Evolutionary conservation across 1,139 yeast species (phyloP).

Genomic region (Debaryomycetaceae sp.): DNA sequence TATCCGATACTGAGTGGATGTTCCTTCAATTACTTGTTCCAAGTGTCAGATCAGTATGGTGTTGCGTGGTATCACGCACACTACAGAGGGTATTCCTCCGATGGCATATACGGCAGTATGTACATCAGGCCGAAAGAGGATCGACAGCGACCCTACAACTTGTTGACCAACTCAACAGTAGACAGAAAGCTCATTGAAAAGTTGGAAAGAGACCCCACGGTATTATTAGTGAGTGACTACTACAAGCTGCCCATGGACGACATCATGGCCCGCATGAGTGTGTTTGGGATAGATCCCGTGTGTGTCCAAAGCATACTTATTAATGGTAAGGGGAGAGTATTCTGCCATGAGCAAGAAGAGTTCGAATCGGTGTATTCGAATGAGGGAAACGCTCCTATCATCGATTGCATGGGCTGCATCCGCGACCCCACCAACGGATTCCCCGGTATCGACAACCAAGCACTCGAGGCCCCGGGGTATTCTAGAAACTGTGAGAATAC

Average conservation of each 20-base stretch:
- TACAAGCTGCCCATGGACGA: slow-evolving; percentile 25
- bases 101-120: slow-evolving; percentile 40
- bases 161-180: slow-evolving; percentile 12
- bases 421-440: slow-evolving; percentile 16
- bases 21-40: slow-evolving; percentile 34
- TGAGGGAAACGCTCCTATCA: not conserved
- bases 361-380: slow-evolving; percentile 5
- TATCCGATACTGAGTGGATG: slow-evolving; percentile 35
- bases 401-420: slow-evolving; percentile 23
- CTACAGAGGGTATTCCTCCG: slow-evolving; percentile 45
- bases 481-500: slow-evolving; percentile 18
- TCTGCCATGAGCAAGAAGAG: slow-evolving; percentile 16
- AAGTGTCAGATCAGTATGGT: slow-evolving; percentile 38
- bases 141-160: slow-evolving; percentile 22
- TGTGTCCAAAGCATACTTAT: slow-evolving; percentile 29
- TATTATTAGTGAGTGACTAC: slow-evolving; percentile 23
- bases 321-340: slow-evolving; percentile 32
- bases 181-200: slow-evolving; percentile 11
- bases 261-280: slow-evolving; percentile 20
- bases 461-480: slow-evolving; percentile 24
- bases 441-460: slow-evolving; percentile 15
- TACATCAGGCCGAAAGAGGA: slow-evolving; percentile 20
- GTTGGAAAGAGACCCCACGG: slow-evolving; percentile 21
- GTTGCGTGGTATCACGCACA: slow-evolving; percentile 54
- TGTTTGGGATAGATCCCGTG: slow-evolving; percentile 30